A percentile compares a stretch with the other conserved stretches of the same genome.
Evolutionary conservation across 768 basidiomycete genomes (phyloP).

Genomic region (Kwoniella dejecticola): DNA sequence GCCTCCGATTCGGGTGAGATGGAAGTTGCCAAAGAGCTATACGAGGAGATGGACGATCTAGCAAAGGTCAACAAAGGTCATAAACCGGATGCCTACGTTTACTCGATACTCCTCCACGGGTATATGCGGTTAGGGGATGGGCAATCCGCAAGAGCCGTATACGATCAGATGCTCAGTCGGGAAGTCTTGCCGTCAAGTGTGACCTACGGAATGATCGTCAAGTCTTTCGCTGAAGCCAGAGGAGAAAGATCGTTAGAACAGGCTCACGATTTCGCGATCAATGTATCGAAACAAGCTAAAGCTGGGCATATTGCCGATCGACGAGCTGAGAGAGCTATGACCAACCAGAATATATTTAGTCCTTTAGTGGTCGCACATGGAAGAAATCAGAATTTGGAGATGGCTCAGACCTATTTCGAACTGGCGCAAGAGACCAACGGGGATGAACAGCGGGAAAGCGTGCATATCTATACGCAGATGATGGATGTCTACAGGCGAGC

Average conservation of each 20-base stretch:
- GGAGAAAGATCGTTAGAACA: conserved; percentile 62
- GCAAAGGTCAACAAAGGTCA: conserved; percentile 56
- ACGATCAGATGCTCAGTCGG: conserved; percentile 69
- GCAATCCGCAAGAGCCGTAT: conserved; percentile 65
- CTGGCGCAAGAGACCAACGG: conserved; percentile 7
- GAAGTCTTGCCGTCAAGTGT: conserved; percentile 69
- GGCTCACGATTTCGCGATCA: conserved; percentile 69
- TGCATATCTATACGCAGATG: conserved; percentile 66
- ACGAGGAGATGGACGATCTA: conserved; percentile 64
- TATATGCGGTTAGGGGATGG: conserved; percentile 65
- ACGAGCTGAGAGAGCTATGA: conserved; percentile 20
- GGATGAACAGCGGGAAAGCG: conserved; percentile 56
- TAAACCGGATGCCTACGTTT: conserved; percentile 35
- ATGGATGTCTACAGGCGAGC: conserved; percentile 72
- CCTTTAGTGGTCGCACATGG: conserved; percentile 42
- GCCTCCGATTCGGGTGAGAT: conserved; percentile 74
- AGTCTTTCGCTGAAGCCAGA: conserved; percentile 63
- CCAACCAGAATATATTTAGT: conserved; percentile 41
- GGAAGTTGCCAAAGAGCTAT: conserved; percentile 67
- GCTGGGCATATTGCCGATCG: conserved; percentile 23
- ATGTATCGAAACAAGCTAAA: conserved; percentile 57
- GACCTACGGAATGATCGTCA: conserved; percentile 70
- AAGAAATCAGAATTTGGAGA: conserved; percentile 12
- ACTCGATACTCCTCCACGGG: conserved; percentile 46
- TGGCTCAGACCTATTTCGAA: conserved; percentile 39